Conservation (phyloP, 768 basidiomycete genomes). For the Boletus eberwhitei region DNA sequence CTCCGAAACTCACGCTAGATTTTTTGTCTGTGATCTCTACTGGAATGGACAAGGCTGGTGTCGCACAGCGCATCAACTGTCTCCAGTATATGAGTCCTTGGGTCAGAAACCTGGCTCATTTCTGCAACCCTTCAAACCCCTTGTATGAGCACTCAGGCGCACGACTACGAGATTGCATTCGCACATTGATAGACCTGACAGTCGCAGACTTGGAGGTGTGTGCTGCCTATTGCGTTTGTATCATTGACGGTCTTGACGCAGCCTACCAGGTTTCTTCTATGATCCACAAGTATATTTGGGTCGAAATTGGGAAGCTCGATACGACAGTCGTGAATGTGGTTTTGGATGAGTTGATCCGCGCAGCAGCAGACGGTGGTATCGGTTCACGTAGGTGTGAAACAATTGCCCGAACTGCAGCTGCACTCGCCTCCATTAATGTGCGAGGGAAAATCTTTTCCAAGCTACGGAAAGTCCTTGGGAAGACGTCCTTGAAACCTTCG, state of each 20-base stretch:
- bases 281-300: slow-evolving; percentile 76
- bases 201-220: slow-evolving; percentile 71
- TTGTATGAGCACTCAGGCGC: slow-evolving; percentile 71
- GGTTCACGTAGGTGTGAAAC: slow-evolving; percentile 73
- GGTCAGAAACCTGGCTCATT: slow-evolving; percentile 76
- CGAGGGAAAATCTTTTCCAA: slow-evolving; percentile 76
- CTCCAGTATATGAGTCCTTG: slow-evolving; percentile 85
- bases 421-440: slow-evolving; percentile 71
- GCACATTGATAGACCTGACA: slow-evolving; percentile 75
- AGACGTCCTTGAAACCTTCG: slow-evolving; percentile 63
- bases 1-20: slow-evolving; percentile 84
- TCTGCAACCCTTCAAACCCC: slow-evolving; percentile 64
- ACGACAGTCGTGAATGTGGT: slow-evolving; percentile 64
- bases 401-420: slow-evolving; percentile 68
- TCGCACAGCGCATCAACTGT: slow-evolving; percentile 62
- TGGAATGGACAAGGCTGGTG: slow-evolving; percentile 48
- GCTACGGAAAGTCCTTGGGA: slow-evolving; percentile 76
- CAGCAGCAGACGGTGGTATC: slow-evolving; percentile 80
- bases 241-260: slow-evolving; percentile 1
- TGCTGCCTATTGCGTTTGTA: not conserved
- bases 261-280: slow-evolving; percentile 54
- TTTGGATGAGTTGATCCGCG: slow-evolving; percentile 75
- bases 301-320: slow-evolving; percentile 69
- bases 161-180: slow-evolving; percentile 74
- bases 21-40: slow-evolving; percentile 83